Evolutionary conservation across 2,329 filamentous ascomycete genomes (phyloP).

Genomic region (Hirsutella minnesotensis): DNA sequence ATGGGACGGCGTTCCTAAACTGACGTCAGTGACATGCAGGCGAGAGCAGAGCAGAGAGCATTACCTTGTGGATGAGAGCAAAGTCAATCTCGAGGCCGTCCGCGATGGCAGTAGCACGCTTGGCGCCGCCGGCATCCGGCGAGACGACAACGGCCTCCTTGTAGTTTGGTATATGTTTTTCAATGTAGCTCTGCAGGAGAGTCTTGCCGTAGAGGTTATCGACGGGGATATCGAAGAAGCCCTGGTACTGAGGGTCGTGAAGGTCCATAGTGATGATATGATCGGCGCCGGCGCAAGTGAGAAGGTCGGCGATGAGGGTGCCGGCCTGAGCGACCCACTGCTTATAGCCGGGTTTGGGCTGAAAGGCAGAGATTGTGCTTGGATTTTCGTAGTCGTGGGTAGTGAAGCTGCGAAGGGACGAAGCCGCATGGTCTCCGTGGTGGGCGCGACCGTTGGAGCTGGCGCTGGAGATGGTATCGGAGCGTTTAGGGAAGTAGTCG

Average conservation of each 20-base stretch:
- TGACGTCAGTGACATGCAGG: constrained; percentile 20
- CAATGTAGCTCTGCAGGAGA: constrained; percentile 57
- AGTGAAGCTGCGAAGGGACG: constrained; percentile 39
- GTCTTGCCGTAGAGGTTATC: constrained; percentile 90
- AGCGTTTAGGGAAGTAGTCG: constrained; percentile 22
- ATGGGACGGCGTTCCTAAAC: constrained; percentile 75
- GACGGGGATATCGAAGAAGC: constrained; percentile 97
- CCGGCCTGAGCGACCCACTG: constrained; percentile 98
- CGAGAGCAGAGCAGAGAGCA: constrained; percentile 11
- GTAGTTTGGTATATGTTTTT: constrained; percentile 66
- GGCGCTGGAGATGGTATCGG: constrained; percentile 22
- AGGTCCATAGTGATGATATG: constrained; percentile 98
- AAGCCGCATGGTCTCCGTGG: constrained; percentile 24
- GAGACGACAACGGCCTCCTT: constrained; percentile 86
- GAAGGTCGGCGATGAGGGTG: constrained; percentile 82
- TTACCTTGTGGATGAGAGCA: constrained; percentile 90
- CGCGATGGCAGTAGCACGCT: constrained; percentile 89
- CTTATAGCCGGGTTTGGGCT: constrained; percentile 87
- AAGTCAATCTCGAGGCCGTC: constrained; percentile 91
- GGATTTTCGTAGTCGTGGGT: constrained; percentile 55
- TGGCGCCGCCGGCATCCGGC: constrained; percentile 91
- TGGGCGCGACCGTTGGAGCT: constrained; percentile 23
- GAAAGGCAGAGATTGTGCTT: constrained; percentile 43
- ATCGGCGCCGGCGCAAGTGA: constrained; percentile 87
- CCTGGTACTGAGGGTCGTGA: constrained; percentile 92